Base-by-base conservation (phyloP, 2,329 filamentous ascomycete genomes). In the Sporothrix sp. region DNA sequence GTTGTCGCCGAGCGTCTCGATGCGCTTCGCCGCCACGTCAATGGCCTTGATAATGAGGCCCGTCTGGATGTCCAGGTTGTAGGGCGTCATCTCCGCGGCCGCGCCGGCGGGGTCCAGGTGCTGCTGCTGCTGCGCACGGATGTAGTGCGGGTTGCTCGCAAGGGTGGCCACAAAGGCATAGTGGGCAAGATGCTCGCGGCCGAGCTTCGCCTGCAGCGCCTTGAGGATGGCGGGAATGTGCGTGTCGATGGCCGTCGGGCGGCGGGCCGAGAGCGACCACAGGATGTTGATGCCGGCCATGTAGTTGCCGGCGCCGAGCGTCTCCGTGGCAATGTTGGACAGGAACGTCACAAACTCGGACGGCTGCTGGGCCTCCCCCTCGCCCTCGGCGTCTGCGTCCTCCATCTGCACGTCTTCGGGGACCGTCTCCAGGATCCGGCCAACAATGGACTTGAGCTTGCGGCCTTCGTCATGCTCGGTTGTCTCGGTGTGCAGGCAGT, bases 1-100 rank as follows among this genome's bases (percentile, higher is more conserved):
- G 62, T 91, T 88, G 58, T 98, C 93, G 2, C 88, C 89, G 11
- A 99, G 76, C 33, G 85, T 84, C 60, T 93, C 90, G 82, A 99
- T 97, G 38, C 93, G 83, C 57, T 89, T 77, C 2, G 93, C 87
- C 20, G 95, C 86, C 52, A 96, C 82, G 61, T 97, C 90, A 55
- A 98, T 90, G 9, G 90, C 87, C 69, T 97, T 97, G 61, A 96
- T 83, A 67, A 97, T 95, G 37, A 98, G 71, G 52, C 85, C 83
- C 8, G 88, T 90, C 57, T 93, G 90, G n/a, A 94, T 79, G 61
- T 95, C 87, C 27, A 90, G 75, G 53, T 96, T 89, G 60, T 88
- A 85, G 6, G 81, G 70, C 50, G 84, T 82, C 63, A 87, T 75
- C 54, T 84, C 78, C 35, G 38, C 39, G 6, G 73, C 72, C 13